Base-by-base conservation (phyloP, 2,329 filamentous ascomycete species). In the Venturia oleaginea region DNA sequence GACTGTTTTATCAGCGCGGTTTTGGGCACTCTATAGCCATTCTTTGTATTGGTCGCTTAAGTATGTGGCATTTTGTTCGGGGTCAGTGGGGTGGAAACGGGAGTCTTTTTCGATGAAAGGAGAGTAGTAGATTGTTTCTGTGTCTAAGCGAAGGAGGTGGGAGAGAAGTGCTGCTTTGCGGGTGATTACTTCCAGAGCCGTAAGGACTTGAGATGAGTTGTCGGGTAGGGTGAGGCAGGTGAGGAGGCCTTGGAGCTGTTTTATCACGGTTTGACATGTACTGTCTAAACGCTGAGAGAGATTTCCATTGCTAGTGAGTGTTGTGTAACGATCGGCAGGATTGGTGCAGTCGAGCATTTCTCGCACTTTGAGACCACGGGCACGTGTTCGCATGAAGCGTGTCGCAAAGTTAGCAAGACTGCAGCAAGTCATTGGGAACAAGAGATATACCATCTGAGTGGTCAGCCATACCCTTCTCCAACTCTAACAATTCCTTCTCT, bases 91-190 rank as follows among this genome's bases (percentile, higher is more conserved):
- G 17, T 32, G 4, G 42, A 30, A 48, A 19, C 24, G 24, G n/a
- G 38, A 34, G 60, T 62, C 60, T 22, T 62, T 62, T 30, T 22
- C 37, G 22, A 51, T 62, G 42, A 15, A 46, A 4, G 60, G 30
- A 19, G n/a, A 46, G 17, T 34, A 62, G 40, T 37, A 62, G n/a
- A 62, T 62, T 51, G 60, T 43, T 46, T 40, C 42, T 22, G 24
- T 46, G 60, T 62, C 60, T 5, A 62, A 24, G 17, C 60, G 60
- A 8, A 62, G n/a, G 11, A 24, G 42, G n/a, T 11, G 42, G 34
- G 59, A 38, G 37, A 60, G 59, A n/a, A n/a, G 34, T 8, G 59
- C 34, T 38, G 59, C 59, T 40, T 60, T 38, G 34, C n/a, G 22
- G 11, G 27, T 60, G 6, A 42, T 60, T 27, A 32, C 34, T 42